A percentile compares a stretch with the other conserved stretches of the same genome.
Conservation (phyloP, 2,329 filamentous ascomycete genomes). For the Graphium sp. region DNA sequence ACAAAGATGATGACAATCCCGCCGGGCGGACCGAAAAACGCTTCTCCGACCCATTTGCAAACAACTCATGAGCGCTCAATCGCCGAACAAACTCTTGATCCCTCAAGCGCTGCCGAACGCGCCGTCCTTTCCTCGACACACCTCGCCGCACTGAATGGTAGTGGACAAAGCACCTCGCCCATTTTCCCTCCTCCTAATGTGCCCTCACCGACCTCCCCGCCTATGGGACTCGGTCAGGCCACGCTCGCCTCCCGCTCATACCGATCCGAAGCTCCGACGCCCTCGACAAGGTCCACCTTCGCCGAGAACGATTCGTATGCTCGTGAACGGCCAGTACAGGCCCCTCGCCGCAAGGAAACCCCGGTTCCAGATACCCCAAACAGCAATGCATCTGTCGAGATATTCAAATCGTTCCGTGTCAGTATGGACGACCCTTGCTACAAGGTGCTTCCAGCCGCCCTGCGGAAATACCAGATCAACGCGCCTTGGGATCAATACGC, state of each 20-base stretch:
- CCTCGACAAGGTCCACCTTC: slow-evolving; percentile 36
- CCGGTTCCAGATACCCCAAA: slow-evolving; percentile 44
- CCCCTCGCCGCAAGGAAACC: slow-evolving; percentile 42
- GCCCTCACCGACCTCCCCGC: slow-evolving; percentile 54
- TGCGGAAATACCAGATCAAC: slow-evolving; percentile 97
- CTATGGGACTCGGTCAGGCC: slow-evolving; percentile 27
- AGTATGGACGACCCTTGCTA: slow-evolving; percentile 97
- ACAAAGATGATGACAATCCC: slow-evolving; percentile 54
- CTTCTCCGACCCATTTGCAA: slow-evolving; percentile 57
- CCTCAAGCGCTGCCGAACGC: slow-evolving; percentile 49
- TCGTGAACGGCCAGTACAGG: slow-evolving; percentile 17
- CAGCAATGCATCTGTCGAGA: slow-evolving; percentile 58
- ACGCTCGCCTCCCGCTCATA: slow-evolving; percentile 46
- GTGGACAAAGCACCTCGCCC: slow-evolving; percentile 33
- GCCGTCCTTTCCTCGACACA: slow-evolving; percentile 53
- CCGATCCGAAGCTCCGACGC: slow-evolving; percentile 34
- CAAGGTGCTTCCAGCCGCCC: slow-evolving; percentile 85
- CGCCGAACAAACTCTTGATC: slow-evolving; percentile 50
- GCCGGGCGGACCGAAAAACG: slow-evolving; percentile 56
- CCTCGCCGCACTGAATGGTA: slow-evolving; percentile 52
- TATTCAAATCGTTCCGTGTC: slow-evolving; percentile 97
- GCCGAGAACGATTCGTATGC: slow-evolving; percentile 23
- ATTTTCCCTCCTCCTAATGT: slow-evolving; percentile 49
- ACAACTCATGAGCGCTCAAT: slow-evolving; percentile 48
- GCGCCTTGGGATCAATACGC: slow-evolving; percentile 96